These are phyloP conservation scores for Blastosporella zonata DNA, from an alignment of 1,284 basidiomycete species.

Conservation along the genomic window DNA sequence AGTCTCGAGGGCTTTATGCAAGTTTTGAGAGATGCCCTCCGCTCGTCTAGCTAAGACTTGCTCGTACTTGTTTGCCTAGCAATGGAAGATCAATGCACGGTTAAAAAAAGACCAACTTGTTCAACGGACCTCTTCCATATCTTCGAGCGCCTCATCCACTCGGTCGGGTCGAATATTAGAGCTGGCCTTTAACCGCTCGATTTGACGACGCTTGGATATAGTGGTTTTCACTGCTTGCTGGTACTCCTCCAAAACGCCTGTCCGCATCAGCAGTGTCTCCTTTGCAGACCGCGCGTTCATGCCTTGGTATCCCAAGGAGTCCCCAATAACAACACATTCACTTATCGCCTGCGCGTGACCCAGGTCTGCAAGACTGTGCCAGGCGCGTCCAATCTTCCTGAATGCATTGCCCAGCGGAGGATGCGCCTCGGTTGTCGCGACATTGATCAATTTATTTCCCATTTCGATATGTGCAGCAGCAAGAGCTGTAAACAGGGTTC, in stretches of 20 bases:
- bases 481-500: conserved; percentile 48
- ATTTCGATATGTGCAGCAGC: conserved; percentile 78
- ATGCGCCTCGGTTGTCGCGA: conserved; percentile 86
- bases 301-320: conserved; percentile 90
- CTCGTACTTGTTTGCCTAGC: conserved; percentile 84
- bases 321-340: conserved; percentile 89
- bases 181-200: conserved; percentile 88
- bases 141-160: conserved; percentile 91
- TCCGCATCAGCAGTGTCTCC: conserved; percentile 85
- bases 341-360: conserved; percentile 85
- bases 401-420: conserved; percentile 76
- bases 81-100: neutral
- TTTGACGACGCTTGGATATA: conserved; percentile 86
- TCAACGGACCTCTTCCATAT: conserved; percentile 81
- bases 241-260: conserved; percentile 87
- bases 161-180: conserved; percentile 81
- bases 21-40: conserved; percentile 86
- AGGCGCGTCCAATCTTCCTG: conserved; percentile 79
- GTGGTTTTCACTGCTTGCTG: conserved; percentile 87
- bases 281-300: conserved; percentile 93
- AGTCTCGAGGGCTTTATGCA: conserved; percentile 78
- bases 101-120: neutral
- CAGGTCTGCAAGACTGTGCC: conserved; percentile 82
- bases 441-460: conserved; percentile 84
- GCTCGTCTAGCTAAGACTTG: conserved; percentile 77